phyloP scores from a whole-genome alignment of 2,329 filamentous ascomycete species.

The Neurospora crassa region DNA sequence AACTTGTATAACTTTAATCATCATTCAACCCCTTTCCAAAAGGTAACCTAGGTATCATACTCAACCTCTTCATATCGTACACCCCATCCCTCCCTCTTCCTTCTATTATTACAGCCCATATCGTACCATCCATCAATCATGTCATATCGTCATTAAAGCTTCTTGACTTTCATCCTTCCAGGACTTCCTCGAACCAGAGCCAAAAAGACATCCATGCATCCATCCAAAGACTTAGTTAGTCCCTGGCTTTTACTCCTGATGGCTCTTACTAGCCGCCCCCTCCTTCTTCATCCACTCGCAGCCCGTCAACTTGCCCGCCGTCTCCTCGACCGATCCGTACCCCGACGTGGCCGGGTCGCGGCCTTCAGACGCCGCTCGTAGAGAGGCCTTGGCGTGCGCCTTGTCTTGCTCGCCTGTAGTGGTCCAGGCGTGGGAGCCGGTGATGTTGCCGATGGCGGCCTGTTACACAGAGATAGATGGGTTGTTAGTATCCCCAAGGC shows the following conservation, averaged over 20 bases:
- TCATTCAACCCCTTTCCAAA: background rate
- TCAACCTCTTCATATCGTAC: background rate
- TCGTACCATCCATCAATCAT: too few species aligned
- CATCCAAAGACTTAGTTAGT: too few species aligned
- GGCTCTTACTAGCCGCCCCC: conserved; percentile 36
- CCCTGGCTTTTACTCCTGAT: background rate
- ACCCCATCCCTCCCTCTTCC: background rate
- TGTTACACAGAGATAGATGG: background rate
- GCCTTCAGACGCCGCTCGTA: conserved; percentile 51
- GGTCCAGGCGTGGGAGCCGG: conserved; percentile 54
- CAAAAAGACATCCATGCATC: too few species aligned
- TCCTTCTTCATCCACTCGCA: conserved; percentile 63
- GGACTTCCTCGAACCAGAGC: too few species aligned
- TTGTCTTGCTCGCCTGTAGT: conserved; percentile 55
- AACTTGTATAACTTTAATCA: background rate
- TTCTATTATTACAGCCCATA: too few species aligned
- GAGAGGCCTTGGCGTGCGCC: conserved; percentile 47
- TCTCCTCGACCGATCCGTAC: conserved; percentile 54
- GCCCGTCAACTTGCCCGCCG: conserved; percentile 52
- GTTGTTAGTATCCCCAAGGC: too few species aligned
- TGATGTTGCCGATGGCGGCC: conserved; percentile 47
- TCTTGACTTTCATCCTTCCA: too few species aligned
- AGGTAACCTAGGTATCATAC: background rate
- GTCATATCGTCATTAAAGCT: too few species aligned
- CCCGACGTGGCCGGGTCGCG: conserved; percentile 44